Evolutionary conservation across 2,329 filamentous ascomycete species (phyloP).

Genomic region (Colletotrichum neosansevieriae): DNA sequence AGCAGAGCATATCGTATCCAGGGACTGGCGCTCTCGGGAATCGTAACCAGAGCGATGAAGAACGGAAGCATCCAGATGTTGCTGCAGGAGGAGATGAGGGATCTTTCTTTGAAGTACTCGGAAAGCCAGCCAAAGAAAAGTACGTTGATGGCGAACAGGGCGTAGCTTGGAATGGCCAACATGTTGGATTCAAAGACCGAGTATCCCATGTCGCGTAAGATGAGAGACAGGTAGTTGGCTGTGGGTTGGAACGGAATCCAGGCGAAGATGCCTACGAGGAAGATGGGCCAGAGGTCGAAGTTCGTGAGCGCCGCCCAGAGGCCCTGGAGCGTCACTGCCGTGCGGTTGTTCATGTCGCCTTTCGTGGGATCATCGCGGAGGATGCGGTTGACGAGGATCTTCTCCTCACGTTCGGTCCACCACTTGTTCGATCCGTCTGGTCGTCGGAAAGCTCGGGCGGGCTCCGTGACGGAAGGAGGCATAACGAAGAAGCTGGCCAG

Average conservation of each 20-base stretch:
- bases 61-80: constrained; percentile 66
- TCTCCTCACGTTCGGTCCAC: constrained; percentile 65
- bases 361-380: constrained; percentile 67
- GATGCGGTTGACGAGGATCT: constrained; percentile 67
- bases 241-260: constrained; percentile 43
- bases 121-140: constrained; percentile 57
- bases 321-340: constrained; percentile 61
- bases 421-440: constrained; percentile 56
- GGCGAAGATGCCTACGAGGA: constrained; percentile 60
- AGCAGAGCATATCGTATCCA: constrained; percentile 66
- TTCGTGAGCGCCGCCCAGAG: constrained; percentile 65
- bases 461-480: constrained; percentile 41
- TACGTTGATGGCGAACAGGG: constrained; percentile 46
- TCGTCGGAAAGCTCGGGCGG: background rate
- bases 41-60: constrained; percentile 58
- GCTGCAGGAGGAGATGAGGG: constrained; percentile 61
- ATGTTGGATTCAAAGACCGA: constrained; percentile 62
- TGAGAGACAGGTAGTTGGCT: constrained; percentile 44
- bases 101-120: constrained; percentile 60
- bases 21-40: constrained; percentile 54
- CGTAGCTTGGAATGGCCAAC: constrained; percentile 41
- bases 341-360: constrained; percentile 69
- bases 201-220: constrained; percentile 42
- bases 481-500: constrained; percentile 47
- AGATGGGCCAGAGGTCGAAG: constrained; percentile 61